Evolutionary conservation across 116 monocot species (phyloP), one percentile per base, ranked within the genome.

Genomic region (Cymodocea nodosa): DNA sequence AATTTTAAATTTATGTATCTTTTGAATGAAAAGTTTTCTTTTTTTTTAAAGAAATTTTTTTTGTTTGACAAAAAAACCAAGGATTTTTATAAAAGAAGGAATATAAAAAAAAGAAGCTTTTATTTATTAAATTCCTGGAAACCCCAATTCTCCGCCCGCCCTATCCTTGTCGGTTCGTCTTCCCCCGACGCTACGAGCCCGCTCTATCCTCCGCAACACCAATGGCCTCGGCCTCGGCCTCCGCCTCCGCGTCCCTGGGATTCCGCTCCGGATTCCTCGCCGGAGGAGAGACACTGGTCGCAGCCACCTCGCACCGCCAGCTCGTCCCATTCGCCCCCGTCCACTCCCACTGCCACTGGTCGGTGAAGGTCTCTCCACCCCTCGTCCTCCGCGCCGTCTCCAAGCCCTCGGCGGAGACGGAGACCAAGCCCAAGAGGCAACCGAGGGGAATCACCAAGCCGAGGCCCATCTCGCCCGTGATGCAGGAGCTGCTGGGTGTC

Each of bases 361-460:
- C 23, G 40, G 24, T 44, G 52, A 37, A 6, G 19, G 10, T 30
- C 30, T 30, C 53, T 13, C 2, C 56, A 20, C 30, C 56, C 60
- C 56, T 36, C 23, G 52, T 52, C 20, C 30, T 76, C 18, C 57
- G 53, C 72, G 68, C 70, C 20, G 80, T 74, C 22, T 73, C 83
- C 23, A 72, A 79, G 15, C 53, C 84, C 10, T 50, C 72, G 44
- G 44, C 72, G 4, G 55, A 76, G 63, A 30, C 67, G 3, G 57
- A 71, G 59, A 70, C 70, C 53, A 65, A 62, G 66, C 59, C 22
- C 60, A 56, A 66, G 73, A 78, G 72, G 75, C 53, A 55, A 66
- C 75, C 83, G 17, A 69, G 83, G 48, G 95, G 95, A 4, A 85
- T 95, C 55, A 95, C 81, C 62, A 85, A 85, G 78, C 90, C 90